Percentiles rank a stretch among this genome's conserved stretches.
These are phyloP conservation scores for Plasmodium chabaudi DNA, from an alignment of 169 alveolate species.

Conservation along the genomic window DNA sequence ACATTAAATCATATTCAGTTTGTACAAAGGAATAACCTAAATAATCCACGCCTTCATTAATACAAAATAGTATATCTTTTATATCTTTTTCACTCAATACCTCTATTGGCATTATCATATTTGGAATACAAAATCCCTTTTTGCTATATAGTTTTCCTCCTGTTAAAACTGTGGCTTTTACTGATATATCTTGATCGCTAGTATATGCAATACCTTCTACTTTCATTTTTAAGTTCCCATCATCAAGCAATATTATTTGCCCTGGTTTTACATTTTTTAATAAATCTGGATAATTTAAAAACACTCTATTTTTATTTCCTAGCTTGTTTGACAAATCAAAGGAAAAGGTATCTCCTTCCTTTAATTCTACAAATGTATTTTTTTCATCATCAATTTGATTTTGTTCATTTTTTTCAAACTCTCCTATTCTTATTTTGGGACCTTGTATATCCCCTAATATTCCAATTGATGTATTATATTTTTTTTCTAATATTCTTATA, in stretches of 20 bases:
- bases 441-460: slow-evolving; percentile 88
- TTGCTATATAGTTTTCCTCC: slow-evolving; percentile 85
- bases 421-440: slow-evolving; percentile 88
- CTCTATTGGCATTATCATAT: slow-evolving; percentile 83
- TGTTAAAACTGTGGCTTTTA: slow-evolving; percentile 79
- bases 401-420: slow-evolving; percentile 82
- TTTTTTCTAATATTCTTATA: slow-evolving; percentile 80
- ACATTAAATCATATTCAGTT: slow-evolving; percentile 81
- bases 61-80: slow-evolving; percentile 86
- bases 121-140: slow-evolving; percentile 90
- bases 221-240: slow-evolving; percentile 83
- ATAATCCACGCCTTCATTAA: slow-evolving; percentile 82
- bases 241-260: slow-evolving; percentile 83
- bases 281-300: slow-evolving; percentile 82
- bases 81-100: slow-evolving; percentile 86
- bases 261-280: slow-evolving; percentile 79
- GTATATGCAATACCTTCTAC: slow-evolving; percentile 18
- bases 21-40: slow-evolving; percentile 86
- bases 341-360: slow-evolving; percentile 84
- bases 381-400: slow-evolving; percentile 68
- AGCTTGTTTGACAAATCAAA: slow-evolving; percentile 79
- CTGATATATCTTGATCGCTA: slow-evolving; percentile 44
- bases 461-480: slow-evolving; percentile 77
- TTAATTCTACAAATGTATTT: slow-evolving; percentile 82
- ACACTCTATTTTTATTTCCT: slow-evolving; percentile 81